These are phyloP conservation scores for Xylaria bambusicola DNA, from an alignment of 495 filamentous ascomycete species.

Conservation along the genomic window DNA sequence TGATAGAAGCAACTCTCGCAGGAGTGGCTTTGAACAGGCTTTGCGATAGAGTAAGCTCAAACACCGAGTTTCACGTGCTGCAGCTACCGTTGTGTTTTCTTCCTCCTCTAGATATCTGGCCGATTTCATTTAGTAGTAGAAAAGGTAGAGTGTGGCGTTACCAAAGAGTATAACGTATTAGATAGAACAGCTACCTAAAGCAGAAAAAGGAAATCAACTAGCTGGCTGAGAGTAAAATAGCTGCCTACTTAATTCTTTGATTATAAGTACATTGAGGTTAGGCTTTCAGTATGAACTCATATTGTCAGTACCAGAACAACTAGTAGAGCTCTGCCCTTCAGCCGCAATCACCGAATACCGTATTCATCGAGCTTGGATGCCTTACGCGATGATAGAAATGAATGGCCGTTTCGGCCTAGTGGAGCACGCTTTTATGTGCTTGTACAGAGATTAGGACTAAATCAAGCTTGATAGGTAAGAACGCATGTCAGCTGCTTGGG, in stretches of 20 bases:
- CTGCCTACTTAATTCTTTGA: not conserved
- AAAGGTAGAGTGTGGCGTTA: not conserved
- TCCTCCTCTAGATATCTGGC: no score
- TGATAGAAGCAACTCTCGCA: not conserved
- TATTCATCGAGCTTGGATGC: conserved; percentile 2
- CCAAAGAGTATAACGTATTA: not conserved
- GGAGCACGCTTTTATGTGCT: not conserved
- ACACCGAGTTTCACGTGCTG: no score
- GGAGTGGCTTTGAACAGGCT: no score
- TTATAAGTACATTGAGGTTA: not conserved
- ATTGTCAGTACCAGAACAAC: no score
- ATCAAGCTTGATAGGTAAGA: not conserved
- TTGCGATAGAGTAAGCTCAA: no score
- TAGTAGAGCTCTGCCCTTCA: not conserved
- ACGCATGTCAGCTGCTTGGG: conserved; percentile 6
- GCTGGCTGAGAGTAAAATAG: not conserved
- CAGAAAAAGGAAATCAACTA: not conserved
- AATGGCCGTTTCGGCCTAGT: not conserved
- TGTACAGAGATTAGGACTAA: not conserved
- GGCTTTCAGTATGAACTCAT: no score
- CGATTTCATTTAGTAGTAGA: no score
- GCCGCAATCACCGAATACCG: conserved; percentile 11
- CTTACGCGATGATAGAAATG: not conserved
- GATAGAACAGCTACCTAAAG: not conserved
- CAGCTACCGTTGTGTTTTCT: no score